These are phyloP conservation scores for Gaertneriomyces semiglobifer DNA, from an alignment of 192 early-diverging fungal genomes.

Conservation along the genomic window DNA sequence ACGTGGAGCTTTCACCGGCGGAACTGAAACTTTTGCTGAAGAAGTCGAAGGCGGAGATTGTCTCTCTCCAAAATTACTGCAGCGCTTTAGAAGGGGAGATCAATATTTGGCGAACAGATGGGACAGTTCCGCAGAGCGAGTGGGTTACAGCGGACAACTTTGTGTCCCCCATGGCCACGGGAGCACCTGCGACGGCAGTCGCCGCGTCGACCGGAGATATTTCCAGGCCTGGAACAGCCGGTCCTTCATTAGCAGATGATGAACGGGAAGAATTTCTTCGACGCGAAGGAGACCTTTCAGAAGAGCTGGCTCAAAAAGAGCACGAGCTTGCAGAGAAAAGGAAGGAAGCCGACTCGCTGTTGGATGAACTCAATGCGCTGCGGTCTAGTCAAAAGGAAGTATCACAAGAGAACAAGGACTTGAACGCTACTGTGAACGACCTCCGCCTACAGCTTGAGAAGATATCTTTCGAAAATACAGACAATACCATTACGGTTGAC, in stretches of 20 bases:
- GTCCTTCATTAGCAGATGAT: slow-evolving; percentile 73
- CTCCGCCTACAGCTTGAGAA: slow-evolving; percentile 85
- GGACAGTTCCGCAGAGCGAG: slow-evolving; percentile 34
- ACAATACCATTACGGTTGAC: slow-evolving; percentile 84
- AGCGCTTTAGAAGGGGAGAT: slow-evolving; percentile 84
- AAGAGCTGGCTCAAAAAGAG: slow-evolving; percentile 91
- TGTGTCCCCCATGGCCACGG: neutral
- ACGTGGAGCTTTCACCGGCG: slow-evolving; percentile 88
- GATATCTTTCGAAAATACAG: slow-evolving; percentile 82
- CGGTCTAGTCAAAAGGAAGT: slow-evolving; percentile 46
- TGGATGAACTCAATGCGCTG: slow-evolving; percentile 71
- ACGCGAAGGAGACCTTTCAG: slow-evolving; percentile 93
- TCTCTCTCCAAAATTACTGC: slow-evolving; percentile 81
- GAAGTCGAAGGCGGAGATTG: slow-evolving; percentile 76
- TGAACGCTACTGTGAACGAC: slow-evolving; percentile 68
- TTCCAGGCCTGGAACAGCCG: slow-evolving; percentile 73
- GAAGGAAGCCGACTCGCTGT: slow-evolving; percentile 58
- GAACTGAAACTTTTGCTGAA: slow-evolving; percentile 96
- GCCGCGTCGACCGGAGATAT: slow-evolving; percentile 32
- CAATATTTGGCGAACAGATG: slow-evolving; percentile 74
- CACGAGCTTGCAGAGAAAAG: slow-evolving; percentile 65
- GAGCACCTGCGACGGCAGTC: slow-evolving; percentile 33
- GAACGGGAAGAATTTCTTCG: slow-evolving; percentile 92
- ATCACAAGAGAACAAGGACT: slow-evolving; percentile 67
- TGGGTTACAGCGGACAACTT: slow-evolving; percentile 35